A percentile compares a stretch with the other conserved stretches of the same genome.
These are phyloP conservation scores for Nicotiana knightiana DNA, from an alignment of 257 asterid species.

Conservation along the genomic window DNA sequence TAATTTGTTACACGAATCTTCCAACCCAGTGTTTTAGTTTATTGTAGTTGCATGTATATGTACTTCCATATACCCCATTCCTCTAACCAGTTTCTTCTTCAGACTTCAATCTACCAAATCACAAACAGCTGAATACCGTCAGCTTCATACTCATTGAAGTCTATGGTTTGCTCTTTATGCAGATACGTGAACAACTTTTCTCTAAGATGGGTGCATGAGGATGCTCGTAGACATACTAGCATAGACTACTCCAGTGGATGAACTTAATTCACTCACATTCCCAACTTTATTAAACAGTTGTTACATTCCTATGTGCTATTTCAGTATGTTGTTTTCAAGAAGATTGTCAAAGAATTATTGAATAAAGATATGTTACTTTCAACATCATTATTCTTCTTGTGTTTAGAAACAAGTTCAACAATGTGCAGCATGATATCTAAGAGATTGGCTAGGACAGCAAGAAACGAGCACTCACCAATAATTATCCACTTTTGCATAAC, in stretches of 20 bases:
- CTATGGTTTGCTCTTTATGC: constrained; percentile 10
- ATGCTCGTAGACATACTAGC: not conserved
- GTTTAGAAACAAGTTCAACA: not conserved
- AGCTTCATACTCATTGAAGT: not conserved
- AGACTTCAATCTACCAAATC: not conserved
- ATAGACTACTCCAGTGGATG: not conserved
- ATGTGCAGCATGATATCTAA: not conserved
- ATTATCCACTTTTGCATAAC: not conserved
- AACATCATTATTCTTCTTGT: not conserved
- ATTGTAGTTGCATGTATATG: no score
- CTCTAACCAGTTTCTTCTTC: no score
- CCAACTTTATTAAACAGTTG: not conserved
- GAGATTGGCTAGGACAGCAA: not conserved
- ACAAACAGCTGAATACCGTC: not conserved
- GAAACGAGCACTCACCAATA: not conserved
- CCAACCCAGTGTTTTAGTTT: not conserved
- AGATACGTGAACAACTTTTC: constrained; percentile 32
- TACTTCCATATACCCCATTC: no score
- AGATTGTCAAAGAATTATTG: not conserved
- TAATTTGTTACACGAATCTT: not conserved
- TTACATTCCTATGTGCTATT: not conserved
- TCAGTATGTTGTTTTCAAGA: not conserved
- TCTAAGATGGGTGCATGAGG: constrained; percentile 16
- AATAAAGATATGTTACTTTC: not conserved
- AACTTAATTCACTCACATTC: not conserved